Base-by-base conservation (phyloP, 208 protist genomes). In the Acanthamoeba triangularis region DNA sequence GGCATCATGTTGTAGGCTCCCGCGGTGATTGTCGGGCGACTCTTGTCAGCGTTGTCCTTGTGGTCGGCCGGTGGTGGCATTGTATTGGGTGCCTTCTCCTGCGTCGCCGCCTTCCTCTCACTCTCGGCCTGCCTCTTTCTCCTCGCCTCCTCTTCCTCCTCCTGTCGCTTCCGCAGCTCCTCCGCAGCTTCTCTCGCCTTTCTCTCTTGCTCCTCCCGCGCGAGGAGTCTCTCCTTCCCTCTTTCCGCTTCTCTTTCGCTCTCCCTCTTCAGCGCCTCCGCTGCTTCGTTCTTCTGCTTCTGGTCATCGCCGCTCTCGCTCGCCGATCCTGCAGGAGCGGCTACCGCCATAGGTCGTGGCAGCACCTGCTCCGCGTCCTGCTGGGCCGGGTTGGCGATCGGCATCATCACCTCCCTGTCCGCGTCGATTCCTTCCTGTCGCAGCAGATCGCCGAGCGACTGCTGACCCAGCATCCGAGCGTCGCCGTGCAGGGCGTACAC, bases 1-100 rank as follows among this genome's bases (percentile, higher is more conserved):
- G 74, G 74, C 74, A 82, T 82, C 74, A 82, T 82, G 37, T 82
- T 82, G 41, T 82, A 82, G 74, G 63, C 56, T 63, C 56, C 56
- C 23, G 56, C 13, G 20, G 33, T 41, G 25, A 44, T 6, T 4
- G 14, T 30, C n/a, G n/a, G 1, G 6, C 33, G 67, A 41, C 35
- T 33, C 67, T 76, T 33, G 67, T 41, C 33, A 20, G 67, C 74
- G 37, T 2, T 82, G 3, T 72, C 65, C 65, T 37, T 37, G 65
- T 28, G 65, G 41, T 49, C 74, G 33, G 16, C 41, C 37, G 30
- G n/a, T 30, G 30, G n/a, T 30, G 30, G 67, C 67, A 28, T 76
- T 44, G 67, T 25, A 41, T 41, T 41, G 13, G 6, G 0, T 1
- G 56, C 6, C 56, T n/a, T 20, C 23, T 63, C 56, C 20, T 63